Percentiles rank a stretch among this genome's conserved stretches.
Conservation (phyloP, 176 grass and related monocot genomes). For the Thinopyrum elongatum region DNA sequence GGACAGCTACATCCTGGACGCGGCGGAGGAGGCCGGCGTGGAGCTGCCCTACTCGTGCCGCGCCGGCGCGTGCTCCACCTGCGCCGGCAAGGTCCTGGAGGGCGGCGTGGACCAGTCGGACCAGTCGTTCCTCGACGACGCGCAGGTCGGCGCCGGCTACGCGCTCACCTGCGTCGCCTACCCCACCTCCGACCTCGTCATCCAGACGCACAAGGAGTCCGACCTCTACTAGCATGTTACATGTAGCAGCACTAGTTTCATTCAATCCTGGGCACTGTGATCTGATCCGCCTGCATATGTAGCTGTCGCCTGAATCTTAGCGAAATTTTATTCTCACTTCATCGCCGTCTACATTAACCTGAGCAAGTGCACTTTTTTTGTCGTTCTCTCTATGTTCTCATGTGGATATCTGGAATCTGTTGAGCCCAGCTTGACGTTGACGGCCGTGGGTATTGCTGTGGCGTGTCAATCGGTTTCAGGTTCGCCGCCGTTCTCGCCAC, state of each 20-base stretch:
- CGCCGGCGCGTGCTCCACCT: constrained; percentile 65
- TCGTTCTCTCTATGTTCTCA: not conserved
- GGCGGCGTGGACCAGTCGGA: constrained; percentile 74
- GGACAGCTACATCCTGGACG: constrained; percentile 66
- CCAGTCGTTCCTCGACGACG: constrained; percentile 60
- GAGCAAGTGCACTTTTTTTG: not conserved
- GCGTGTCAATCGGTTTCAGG: constrained; percentile 15
- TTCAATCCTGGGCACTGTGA: not conserved
- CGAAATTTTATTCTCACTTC: not conserved
- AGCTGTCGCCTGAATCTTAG: not conserved
- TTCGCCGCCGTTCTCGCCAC: constrained; percentile 8
- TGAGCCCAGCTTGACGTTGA: not conserved
- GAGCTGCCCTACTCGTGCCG: constrained; percentile 71
- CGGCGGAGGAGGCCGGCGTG: constrained; percentile 45
- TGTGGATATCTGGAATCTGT: constrained; percentile 18
- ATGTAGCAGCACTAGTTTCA: not conserved
- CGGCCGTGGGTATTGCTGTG: not conserved
- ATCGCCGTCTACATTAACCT: not conserved
- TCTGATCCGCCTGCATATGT: not conserved
- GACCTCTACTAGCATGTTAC: constrained; percentile 36
- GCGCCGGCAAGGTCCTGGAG: constrained; percentile 62
- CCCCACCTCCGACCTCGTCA: constrained; percentile 65
- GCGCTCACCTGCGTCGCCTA: constrained; percentile 82
- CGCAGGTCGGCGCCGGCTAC: constrained; percentile 44
- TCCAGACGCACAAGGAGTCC: constrained; percentile 78